Conservation (phyloP, 495 filamentous ascomycete species). For the Podospora fimiseda region DNA sequence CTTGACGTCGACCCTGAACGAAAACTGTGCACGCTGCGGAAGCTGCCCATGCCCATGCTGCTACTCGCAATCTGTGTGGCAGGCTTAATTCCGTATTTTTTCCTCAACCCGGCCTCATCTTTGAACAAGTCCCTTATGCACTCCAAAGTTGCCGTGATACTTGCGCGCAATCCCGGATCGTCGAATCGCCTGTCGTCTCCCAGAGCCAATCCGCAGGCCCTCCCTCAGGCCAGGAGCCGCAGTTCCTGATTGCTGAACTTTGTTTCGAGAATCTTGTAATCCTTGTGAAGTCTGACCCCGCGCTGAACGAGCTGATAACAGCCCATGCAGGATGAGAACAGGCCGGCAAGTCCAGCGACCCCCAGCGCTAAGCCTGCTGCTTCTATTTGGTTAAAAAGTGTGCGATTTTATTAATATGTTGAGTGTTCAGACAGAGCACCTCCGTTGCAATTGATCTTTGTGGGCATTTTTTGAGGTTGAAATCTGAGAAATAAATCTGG, state of each 20-base stretch:
- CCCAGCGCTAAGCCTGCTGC: background rate
- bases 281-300: background rate
- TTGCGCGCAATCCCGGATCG: background rate
- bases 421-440: too few species aligned
- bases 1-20: background rate
- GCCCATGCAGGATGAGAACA: slow-evolving; percentile 1
- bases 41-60: too few species aligned
- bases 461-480: too few species aligned
- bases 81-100: too few species aligned
- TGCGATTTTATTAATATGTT: too few species aligned
- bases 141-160: background rate
- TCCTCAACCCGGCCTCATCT: too few species aligned
- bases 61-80: too few species aligned
- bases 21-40: too few species aligned
- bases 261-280: background rate
- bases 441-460: too few species aligned
- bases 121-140: background rate
- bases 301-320: slow-evolving; percentile 1
- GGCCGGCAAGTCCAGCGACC: slow-evolving; percentile 1
- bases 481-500: too few species aligned
- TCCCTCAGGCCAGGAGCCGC: background rate
- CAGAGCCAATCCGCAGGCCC: slow-evolving; percentile 1
- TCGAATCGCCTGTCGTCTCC: background rate
- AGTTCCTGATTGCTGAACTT: slow-evolving; percentile 4
- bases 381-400: too few species aligned